These are phyloP conservation scores for Reutealis trisperma DNA, from an alignment of 345 rosid genomes.

Conservation along the genomic window DNA sequence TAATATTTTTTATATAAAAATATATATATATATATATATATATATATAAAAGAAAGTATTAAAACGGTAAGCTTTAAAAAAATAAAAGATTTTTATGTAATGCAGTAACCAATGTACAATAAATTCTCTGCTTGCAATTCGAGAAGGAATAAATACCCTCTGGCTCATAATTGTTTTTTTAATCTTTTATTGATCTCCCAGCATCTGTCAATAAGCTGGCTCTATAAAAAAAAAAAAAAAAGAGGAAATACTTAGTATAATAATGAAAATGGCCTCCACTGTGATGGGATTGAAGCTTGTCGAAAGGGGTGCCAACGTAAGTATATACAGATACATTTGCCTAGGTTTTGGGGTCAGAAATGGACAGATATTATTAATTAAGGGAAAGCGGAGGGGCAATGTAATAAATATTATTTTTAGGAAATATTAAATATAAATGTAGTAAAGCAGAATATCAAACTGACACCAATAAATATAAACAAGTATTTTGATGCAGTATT, in stretches of 20 bases:
- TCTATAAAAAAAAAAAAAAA: no score
- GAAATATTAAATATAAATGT: no score
- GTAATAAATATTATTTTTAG: neutral
- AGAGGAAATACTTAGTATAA: no score
- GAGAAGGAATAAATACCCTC: constrained; percentile 26
- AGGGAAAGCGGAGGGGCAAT: no score
- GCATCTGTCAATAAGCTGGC: constrained; percentile 8
- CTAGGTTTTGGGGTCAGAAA: constrained; percentile 30
- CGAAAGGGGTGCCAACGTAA: constrained; percentile 26
- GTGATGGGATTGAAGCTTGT: constrained; percentile 30
- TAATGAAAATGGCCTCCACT: neutral
- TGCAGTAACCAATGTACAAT: neutral
- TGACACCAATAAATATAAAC: no score
- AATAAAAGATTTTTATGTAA: neutral
- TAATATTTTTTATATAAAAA: no score
- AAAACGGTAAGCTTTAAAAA: no score
- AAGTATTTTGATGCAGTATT: no score
- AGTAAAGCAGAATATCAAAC: no score
- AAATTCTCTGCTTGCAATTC: constrained; percentile 5
- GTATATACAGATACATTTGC: neutral
- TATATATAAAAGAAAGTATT: no score
- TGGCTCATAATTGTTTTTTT: neutral
- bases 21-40: no score
- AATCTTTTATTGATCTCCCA: neutral
- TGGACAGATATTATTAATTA: constrained; percentile 2